Evolutionary conservation across 306 rosid genomes (phyloP).

Genomic region (Pterocarpus macrocarpus): DNA sequence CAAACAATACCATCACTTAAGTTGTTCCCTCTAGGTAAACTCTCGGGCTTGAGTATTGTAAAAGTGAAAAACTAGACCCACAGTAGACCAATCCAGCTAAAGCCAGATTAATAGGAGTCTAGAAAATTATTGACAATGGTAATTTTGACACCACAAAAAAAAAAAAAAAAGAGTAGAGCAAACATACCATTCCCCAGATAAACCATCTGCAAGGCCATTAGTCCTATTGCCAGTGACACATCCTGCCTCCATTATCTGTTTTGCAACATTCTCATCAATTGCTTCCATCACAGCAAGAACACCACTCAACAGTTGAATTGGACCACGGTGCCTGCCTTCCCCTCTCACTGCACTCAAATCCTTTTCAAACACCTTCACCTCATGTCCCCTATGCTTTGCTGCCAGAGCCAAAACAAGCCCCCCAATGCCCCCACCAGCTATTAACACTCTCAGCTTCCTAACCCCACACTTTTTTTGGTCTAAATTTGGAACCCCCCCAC

Average conservation of each 20-base stretch:
- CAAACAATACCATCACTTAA: neutral
- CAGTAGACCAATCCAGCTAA: no score
- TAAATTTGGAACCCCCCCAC: slow-evolving; percentile 25
- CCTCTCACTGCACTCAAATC: slow-evolving; percentile 61
- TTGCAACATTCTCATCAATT: slow-evolving; percentile 51
- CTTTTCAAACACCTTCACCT: slow-evolving; percentile 56
- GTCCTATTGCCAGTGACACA: slow-evolving; percentile 61
- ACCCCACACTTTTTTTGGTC: slow-evolving; percentile 20
- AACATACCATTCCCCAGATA: slow-evolving; percentile 58
- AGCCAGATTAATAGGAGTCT: no score
- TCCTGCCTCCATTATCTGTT: slow-evolving; percentile 51
- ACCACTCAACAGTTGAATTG: slow-evolving; percentile 56
- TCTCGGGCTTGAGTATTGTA: no score
- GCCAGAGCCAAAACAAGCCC: slow-evolving; percentile 59
- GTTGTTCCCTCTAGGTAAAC: no score
- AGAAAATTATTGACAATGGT: no score
- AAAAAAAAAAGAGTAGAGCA: neutral
- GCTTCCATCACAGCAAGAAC: slow-evolving; percentile 57
- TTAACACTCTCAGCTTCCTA: slow-evolving; percentile 43
- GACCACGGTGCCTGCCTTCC: slow-evolving; percentile 59
- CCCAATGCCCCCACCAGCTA: slow-evolving; percentile 60
- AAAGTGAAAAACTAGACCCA: no score
- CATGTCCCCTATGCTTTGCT: slow-evolving; percentile 53
- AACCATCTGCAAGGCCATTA: slow-evolving; percentile 64
- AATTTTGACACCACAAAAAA: no score